Percentiles rank a stretch among this genome's conserved stretches.
These are phyloP conservation scores for Deuterostichococcus epilithicus DNA, from an alignment of 139 green algal species.

Conservation along the genomic window DNA sequence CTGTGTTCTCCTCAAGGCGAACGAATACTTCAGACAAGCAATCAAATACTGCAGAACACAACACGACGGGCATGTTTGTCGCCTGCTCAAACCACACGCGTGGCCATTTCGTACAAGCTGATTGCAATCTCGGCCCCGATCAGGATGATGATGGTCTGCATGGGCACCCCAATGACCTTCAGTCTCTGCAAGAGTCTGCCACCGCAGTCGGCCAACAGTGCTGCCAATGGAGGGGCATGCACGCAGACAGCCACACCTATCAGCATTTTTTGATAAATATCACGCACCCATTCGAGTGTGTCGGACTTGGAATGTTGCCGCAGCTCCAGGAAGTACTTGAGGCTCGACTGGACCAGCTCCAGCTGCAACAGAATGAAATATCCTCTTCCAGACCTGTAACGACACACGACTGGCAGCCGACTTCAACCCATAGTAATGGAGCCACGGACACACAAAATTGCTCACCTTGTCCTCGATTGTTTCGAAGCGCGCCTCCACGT, in stretches of 20 bases:
- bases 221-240: no score
- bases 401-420: not conserved
- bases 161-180: not conserved
- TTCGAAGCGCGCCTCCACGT: conserved; percentile 56
- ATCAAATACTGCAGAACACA: no score
- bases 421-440: not conserved
- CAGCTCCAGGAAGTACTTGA: conserved; percentile 42
- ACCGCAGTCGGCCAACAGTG: no score
- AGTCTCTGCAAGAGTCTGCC: not conserved
- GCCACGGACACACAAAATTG: not conserved
- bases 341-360: not conserved
- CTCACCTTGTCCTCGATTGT: conserved; percentile 54
- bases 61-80: no score
- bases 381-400: not conserved
- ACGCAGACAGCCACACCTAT: no score
- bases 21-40: not conserved
- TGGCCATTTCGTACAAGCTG: conserved; percentile 45
- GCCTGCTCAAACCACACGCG: conserved; percentile 5
- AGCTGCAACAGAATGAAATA: not conserved
- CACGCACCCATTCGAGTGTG: conserved; percentile 28
- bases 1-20: no score
- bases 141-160: conserved; percentile 41
- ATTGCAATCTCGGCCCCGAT: conserved; percentile 58
- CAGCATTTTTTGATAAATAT: no score
- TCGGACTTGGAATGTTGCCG: conserved; percentile 42